Evolutionary conservation across 805 yeast species (phyloP).

Genomic region (Cephaloascus fragrans): DNA sequence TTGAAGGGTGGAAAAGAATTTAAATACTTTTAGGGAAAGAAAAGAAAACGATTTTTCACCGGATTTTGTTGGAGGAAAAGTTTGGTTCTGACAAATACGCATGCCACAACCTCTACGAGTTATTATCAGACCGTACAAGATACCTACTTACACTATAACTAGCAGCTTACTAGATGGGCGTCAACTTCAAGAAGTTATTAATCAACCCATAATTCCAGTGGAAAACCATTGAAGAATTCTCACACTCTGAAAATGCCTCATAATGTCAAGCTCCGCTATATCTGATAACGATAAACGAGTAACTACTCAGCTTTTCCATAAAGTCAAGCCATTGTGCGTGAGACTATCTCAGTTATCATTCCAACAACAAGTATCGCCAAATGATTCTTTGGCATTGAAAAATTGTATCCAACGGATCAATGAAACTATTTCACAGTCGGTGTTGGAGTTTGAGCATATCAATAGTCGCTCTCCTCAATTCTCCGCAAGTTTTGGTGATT

Average conservation of each 20-base stretch:
- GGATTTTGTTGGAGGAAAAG: neutral
- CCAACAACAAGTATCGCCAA: neutral
- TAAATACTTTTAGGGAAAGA: neutral
- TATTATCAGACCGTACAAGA: no score
- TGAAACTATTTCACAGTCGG: neutral
- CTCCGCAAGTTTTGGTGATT: conserved; percentile 42
- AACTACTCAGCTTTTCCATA: neutral
- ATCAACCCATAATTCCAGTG: no score
- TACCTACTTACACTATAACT: no score
- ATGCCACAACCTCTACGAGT: no score
- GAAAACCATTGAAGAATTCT: no score
- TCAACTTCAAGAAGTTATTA: no score
- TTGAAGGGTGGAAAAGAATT: neutral
- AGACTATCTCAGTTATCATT: neutral
- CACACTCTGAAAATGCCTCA: neutral
- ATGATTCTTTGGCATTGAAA: neutral
- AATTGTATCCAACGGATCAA: neutral
- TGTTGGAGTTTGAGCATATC: neutral
- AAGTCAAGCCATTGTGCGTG: neutral
- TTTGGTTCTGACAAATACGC: neutral
- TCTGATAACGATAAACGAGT: neutral
- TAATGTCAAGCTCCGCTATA: neutral
- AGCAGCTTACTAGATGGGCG: no score
- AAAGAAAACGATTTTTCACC: neutral
- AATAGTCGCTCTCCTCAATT: neutral